Evolutionary conservation across 2,329 filamentous ascomycete genomes (phyloP), one percentile per base, ranked within the genome.

Genomic region (Pestalotiopsis sp.): DNA sequence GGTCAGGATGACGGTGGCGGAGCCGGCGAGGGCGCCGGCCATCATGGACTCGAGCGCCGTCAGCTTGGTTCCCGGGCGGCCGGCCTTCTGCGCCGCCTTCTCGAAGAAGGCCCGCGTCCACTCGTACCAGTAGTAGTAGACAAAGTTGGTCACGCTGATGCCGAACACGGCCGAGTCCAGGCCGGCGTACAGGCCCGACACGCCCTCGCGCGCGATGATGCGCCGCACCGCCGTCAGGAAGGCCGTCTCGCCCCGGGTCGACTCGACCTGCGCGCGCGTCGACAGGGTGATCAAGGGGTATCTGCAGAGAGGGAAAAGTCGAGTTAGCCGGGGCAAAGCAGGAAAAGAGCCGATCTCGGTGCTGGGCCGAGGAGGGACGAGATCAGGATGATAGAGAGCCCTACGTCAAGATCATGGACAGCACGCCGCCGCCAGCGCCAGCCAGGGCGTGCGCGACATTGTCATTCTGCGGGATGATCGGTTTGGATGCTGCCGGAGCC

Each of bases 91-190:
- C 61, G 94, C 94, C 11, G 94, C 93, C 72, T 87, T 86, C 80
- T 94, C 94, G 84, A 98, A 98, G 79, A 92, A 92, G 65, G 92
- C 87, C 69, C 95, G 91, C 71, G 94, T 96, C 93, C 94, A 99
- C 84, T 99, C 96, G 83, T 98, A 99, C 95, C 94, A 99, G 87
- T 98, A 99, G 85, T 99, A 99, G 87, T 99, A 99, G 62, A 99
- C 95, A 80, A 99, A 99, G 86, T 99, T 99, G 76, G 96, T 99
- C 75, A 99, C 91, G 81, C 93, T 96, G 85, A 99, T 98, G 80
- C 96, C 96, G 81, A 99, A 98, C 61, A 99, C 87, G 65, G 96
- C 96, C 71, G 93, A 97, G 81, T 97, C 94, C 69, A 99, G 89
- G 57, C 96, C 96, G 6, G 96, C 91, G 80, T 98, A 99, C 45